Evolutionary conservation across 176 grass and related monocot genomes (phyloP), one percentile per base, ranked within the genome.

Genomic region (Carex pumila): DNA sequence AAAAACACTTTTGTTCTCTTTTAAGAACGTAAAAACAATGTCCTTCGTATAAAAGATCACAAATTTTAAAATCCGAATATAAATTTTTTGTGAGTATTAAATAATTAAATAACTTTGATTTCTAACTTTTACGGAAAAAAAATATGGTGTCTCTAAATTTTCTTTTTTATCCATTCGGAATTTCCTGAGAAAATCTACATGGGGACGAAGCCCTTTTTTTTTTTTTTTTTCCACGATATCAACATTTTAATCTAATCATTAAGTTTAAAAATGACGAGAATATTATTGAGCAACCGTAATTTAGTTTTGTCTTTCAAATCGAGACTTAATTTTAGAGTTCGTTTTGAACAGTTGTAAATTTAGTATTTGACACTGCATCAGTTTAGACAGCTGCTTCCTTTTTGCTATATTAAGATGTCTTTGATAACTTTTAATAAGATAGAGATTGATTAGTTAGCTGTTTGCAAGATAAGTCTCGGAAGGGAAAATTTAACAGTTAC

Each of bases 381-480:
- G 72, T 30, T 55, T 54, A 31, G 19, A 55, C 12, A 55, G 21
- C 72, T 31, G 21, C 72, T 31, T 55, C 49, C 2, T 31, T 76
- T 76, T 76, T 76, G 47, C 72, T 76, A 76, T 55, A 76, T 76
- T 76, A 76, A 76, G 72, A 55, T 13, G 1, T 31, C 4, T 76
- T 9, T 9, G 12, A 30, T 15, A 7, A 54, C 49, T 29, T 15
- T 71, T 14, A 76, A 76, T 21, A 17, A 56, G 32, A 76, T 76
- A 32, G 6, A 25, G 22, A 76, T 76, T 50, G 11, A 47, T 73
- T 37, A 73, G 18, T 45, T 72, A 49, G 17, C 18, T 4, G 34
- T 36, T 36, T 36, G 34, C 34, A 39, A 73, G 9, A 22, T 49
- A 21, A 12, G 3, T 5, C 6, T 71, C n/a, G 6, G 0, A 45